These are phyloP conservation scores for Fusarium sp. DNA, from an alignment of 2,329 filamentous ascomycete species.

Conservation along the genomic window DNA sequence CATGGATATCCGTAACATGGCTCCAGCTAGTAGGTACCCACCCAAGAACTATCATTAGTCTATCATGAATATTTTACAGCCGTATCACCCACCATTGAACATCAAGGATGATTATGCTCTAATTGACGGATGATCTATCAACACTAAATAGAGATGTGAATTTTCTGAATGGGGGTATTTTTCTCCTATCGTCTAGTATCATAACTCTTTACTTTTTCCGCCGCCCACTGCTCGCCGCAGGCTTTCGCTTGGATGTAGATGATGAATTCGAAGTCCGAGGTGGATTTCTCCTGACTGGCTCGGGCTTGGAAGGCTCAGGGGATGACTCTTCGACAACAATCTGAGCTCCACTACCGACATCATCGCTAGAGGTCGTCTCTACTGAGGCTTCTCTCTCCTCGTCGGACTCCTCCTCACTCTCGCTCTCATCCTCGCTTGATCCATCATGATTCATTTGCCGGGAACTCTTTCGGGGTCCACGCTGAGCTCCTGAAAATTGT, in stretches of 20 bases:
- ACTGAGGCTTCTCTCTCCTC: constrained; percentile 48
- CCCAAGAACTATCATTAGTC: no score
- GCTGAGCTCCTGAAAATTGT: constrained; percentile 53
- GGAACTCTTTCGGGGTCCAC: constrained; percentile 48
- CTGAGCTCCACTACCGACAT: constrained; percentile 54
- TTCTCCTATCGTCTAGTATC: constrained; percentile 23
- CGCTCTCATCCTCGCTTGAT: constrained; percentile 55
- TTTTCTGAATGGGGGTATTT: constrained; percentile 16
- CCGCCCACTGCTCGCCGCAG: constrained; percentile 49
- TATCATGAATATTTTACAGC: neutral
- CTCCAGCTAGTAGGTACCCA: no score
- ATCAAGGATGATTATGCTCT: constrained; percentile 17
- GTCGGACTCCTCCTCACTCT: constrained; percentile 48
- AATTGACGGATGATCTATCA: constrained; percentile 34
- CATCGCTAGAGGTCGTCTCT: constrained; percentile 56
- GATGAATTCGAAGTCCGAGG: constrained; percentile 47
- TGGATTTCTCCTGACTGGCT: constrained; percentile 55
- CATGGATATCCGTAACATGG: no score
- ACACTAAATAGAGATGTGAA: constrained; percentile 20
- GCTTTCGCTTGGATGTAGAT: constrained; percentile 59
- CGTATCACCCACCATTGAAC: neutral
- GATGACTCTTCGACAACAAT: constrained; percentile 53
- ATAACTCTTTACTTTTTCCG: constrained; percentile 52
- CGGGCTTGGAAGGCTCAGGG: constrained; percentile 47
- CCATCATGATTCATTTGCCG: constrained; percentile 50